Evolutionary conservation across 179 eudicot species (phyloP).

Genomic region (Drosera spatulata): DNA sequence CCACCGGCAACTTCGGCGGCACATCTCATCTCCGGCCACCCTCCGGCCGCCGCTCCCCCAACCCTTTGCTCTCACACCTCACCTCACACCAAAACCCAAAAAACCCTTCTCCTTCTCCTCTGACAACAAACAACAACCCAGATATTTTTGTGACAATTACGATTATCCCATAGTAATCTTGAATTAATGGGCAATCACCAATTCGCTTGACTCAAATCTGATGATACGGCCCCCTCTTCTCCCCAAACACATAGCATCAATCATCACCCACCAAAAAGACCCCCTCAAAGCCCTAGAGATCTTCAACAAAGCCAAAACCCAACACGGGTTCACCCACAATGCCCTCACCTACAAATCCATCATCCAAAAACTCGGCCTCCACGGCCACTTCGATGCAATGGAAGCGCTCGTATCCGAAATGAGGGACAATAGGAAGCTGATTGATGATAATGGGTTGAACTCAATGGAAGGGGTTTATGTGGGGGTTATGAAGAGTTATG

Average conservation of each 20-base stretch:
- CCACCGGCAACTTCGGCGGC: no score
- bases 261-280: constrained; percentile 64
- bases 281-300: constrained; percentile 76
- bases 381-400: constrained; percentile 74
- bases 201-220: no score
- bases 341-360: constrained; percentile 55
- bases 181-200: no score
- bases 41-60: no score
- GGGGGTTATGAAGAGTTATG: constrained; percentile 71
- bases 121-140: no score
- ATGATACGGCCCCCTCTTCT: constrained; percentile 20
- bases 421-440: constrained; percentile 23
- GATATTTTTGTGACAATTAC: no score
- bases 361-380: constrained; percentile 64
- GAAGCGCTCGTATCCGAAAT: constrained; percentile 59
- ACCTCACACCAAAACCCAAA: no score
- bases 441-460: constrained; percentile 25
- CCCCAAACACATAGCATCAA: constrained; percentile 85
- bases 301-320: constrained; percentile 56
- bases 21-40: no score
- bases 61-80: no score
- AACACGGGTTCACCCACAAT: constrained; percentile 72
- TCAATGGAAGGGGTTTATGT: constrained; percentile 77
- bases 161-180: no score
- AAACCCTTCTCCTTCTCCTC: no score